A percentile compares a stretch with the other conserved stretches of the same genome.
Conservation (phyloP, 257 asterid species). For the Lycium barbarum region DNA sequence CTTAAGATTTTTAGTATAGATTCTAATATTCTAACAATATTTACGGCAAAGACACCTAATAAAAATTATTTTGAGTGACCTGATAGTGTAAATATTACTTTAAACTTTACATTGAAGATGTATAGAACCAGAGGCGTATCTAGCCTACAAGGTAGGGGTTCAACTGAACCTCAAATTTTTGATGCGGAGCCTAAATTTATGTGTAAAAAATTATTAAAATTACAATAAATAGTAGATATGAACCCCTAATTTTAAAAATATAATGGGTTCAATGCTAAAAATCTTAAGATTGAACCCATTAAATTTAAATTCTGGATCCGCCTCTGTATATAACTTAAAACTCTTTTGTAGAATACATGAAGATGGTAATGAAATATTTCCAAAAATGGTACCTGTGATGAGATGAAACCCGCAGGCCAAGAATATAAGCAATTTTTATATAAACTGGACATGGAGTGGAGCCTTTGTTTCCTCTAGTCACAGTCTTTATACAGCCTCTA, state of each 20-base stretch:
- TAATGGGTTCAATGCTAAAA: too few relatives aligned
- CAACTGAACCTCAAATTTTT: too few relatives aligned
- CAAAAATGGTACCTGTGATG: conserved; percentile 57
- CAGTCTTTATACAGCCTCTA: conserved; percentile 74
- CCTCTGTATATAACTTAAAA: background rate
- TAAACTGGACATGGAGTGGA: conserved; percentile 44
- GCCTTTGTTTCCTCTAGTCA: conserved; percentile 54
- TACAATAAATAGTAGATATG: too few relatives aligned
- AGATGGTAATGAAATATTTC: background rate
- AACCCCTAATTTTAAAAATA: too few relatives aligned
- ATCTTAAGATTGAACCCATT: too few relatives aligned
- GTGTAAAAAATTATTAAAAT: too few relatives aligned
- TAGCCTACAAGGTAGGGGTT: too few relatives aligned
- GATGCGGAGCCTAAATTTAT: too few relatives aligned
- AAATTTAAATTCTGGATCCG: too few relatives aligned
- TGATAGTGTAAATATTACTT: background rate
- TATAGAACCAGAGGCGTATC: too few relatives aligned
- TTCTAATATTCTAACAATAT: conserved; percentile 5
- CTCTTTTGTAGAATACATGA: background rate
- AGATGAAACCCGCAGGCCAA: conserved; percentile 82
- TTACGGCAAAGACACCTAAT: background rate
- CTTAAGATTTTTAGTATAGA: background rate
- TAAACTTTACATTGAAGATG: background rate
- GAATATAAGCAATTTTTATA: conserved; percentile 72
- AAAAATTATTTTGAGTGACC: background rate